Evolutionary conservation across 352 stramenopile species (phyloP).

Genomic region (Globisporangium heterothallicum): DNA sequence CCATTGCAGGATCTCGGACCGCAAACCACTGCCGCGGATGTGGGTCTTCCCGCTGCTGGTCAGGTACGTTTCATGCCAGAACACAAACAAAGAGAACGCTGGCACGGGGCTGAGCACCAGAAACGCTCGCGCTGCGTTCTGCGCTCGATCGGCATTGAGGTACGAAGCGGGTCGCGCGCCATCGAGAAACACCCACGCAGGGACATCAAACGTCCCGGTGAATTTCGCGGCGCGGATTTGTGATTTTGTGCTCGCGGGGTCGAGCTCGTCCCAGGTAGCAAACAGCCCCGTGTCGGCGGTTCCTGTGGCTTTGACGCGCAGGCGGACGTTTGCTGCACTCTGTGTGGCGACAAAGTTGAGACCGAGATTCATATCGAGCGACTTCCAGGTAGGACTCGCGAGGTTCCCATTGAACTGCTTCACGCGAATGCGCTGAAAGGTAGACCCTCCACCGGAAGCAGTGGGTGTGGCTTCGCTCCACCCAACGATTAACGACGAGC

Average conservation of each 20-base stretch:
- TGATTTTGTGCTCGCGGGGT: slow-evolving; percentile 13
- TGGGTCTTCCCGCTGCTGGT: slow-evolving; percentile 23
- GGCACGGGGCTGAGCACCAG: slow-evolving; percentile 10
- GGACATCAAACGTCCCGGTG: not conserved
- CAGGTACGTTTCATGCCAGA: slow-evolving; percentile 46
- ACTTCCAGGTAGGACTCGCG: slow-evolving; percentile 25
- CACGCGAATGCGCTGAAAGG: slow-evolving; percentile 23
- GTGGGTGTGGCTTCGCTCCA: slow-evolving; percentile 37
- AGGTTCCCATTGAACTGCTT: slow-evolving; percentile 44
- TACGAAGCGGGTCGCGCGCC: slow-evolving; percentile 23
- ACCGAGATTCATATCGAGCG: slow-evolving; percentile 23
- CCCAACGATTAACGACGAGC: slow-evolving; percentile 30
- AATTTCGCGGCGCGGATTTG: slow-evolving; percentile 46
- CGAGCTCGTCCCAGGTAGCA: slow-evolving; percentile 50
- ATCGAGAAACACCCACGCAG: slow-evolving; percentile 40
- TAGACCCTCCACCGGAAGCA: not conserved
- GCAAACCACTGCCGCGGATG: slow-evolving; percentile 24
- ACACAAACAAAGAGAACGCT: slow-evolving; percentile 17
- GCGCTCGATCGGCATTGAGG: slow-evolving; percentile 34
- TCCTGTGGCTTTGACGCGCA: slow-evolving; percentile 17
- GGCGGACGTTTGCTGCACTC: slow-evolving; percentile 35
- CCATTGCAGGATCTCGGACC: slow-evolving; percentile 22
- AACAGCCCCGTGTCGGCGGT: slow-evolving; percentile 18
- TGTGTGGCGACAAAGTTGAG: slow-evolving; percentile 44
- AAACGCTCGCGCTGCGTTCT: slow-evolving; percentile 23